Percentiles rank a stretch among this genome's conserved stretches.
Evolutionary conservation across 257 asterid species (phyloP).

Genomic region (Henckelia pumila): DNA sequence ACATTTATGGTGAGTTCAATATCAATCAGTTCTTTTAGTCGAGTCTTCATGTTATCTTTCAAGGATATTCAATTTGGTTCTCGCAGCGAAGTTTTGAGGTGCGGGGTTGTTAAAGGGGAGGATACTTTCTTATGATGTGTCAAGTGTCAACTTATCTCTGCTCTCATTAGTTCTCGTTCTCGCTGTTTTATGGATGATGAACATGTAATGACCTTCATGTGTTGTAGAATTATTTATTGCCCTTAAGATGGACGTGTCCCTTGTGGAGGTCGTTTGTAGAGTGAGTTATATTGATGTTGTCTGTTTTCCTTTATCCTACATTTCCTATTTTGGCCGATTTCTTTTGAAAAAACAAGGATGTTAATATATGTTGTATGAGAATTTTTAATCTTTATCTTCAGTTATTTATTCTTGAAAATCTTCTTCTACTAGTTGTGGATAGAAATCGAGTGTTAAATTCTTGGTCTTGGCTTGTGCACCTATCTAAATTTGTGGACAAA

Average conservation of each 20-base stretch:
- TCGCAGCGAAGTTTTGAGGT: slow-evolving; percentile 28
- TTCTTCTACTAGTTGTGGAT: too few relatives aligned
- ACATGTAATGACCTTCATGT: slow-evolving; percentile 22
- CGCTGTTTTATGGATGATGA: slow-evolving; percentile 24
- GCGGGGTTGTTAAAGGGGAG: slow-evolving; percentile 21
- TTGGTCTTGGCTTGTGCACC: too few relatives aligned
- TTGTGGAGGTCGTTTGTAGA: slow-evolving; percentile 32
- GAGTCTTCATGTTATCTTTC: slow-evolving; percentile 20
- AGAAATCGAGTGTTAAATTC: too few relatives aligned
- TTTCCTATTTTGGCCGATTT: slow-evolving; percentile 8
- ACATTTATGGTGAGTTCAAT: slow-evolving; percentile 24
- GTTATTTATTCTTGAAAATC: not conserved
- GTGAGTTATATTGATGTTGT: slow-evolving; percentile 33
- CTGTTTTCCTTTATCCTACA: not conserved
- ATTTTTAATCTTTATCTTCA: not conserved
- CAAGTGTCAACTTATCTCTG: slow-evolving; percentile 12
- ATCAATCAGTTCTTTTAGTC: slow-evolving; percentile 17
- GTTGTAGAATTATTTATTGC: slow-evolving; percentile 18
- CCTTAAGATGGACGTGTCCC: slow-evolving; percentile 15
- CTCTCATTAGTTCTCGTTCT: slow-evolving; percentile 19
- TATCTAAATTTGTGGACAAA: too few relatives aligned
- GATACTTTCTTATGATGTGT: slow-evolving; percentile 17
- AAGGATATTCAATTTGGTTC: slow-evolving; percentile 24
- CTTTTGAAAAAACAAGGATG: slow-evolving; percentile 25
- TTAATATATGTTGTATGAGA: slow-evolving; percentile 36